Evolutionary conservation across 2,329 filamentous ascomycete species (phyloP).

Genomic region (Gremmenia infestans): DNA sequence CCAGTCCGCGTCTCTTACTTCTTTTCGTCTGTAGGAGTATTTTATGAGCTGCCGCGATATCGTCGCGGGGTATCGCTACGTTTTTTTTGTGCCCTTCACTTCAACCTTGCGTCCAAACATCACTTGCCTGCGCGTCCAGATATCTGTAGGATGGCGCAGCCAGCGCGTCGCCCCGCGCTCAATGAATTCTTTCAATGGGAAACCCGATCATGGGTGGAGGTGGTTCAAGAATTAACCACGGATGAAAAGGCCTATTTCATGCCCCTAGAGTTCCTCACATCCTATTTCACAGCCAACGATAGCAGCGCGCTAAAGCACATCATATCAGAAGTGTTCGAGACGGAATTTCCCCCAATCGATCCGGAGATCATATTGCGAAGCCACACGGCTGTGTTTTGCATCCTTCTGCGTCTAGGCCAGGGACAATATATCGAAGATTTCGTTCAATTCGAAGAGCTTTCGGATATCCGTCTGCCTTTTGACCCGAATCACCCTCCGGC

Average conservation of each 20-base stretch:
- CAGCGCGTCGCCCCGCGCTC: conserved; percentile 9
- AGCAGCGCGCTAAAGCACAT: conserved; percentile 11
- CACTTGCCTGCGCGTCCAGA: no score
- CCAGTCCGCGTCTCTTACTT: no score
- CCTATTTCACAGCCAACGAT: conserved; percentile 17
- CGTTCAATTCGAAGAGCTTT: conserved; percentile 7
- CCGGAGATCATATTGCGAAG: conserved; percentile 18
- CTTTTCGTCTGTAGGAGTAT: no score
- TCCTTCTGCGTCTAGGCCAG: conserved; percentile 4
- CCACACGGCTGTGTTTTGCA: conserved; percentile 15
- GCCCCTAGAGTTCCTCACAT: conserved; percentile 16
- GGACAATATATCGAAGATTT: conserved; percentile 7
- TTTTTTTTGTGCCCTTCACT: no score
- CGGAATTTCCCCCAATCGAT: conserved; percentile 16
- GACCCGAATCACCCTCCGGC: conserved; percentile 13
- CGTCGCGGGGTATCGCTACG: no score
- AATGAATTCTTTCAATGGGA: conserved; percentile 22
- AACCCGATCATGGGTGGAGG: conserved; percentile 13
- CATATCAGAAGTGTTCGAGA: conserved; percentile 16
- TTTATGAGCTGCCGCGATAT: no score
- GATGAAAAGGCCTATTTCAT: conserved; percentile 18
- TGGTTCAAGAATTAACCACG: conserved; percentile 8
- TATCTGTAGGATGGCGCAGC: conserved; percentile 25
- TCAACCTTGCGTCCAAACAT: no score
- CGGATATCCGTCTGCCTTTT: conserved; percentile 25